Conservation (phyloP, 108 stramenopile species). For the Poteriospumella lacustris region DNA sequence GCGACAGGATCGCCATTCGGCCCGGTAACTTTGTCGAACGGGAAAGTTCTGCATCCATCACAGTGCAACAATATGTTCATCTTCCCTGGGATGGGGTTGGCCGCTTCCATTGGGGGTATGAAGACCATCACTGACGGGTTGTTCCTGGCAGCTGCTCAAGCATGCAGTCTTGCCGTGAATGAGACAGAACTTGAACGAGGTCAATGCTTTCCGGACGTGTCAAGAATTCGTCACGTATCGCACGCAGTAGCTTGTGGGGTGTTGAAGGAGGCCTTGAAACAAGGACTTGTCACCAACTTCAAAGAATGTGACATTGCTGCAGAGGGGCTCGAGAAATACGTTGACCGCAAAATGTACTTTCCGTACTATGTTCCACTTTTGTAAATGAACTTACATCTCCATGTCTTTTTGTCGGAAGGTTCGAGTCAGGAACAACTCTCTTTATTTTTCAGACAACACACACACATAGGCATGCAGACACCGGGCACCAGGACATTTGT, state of each 20-base stretch:
- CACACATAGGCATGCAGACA: no score
- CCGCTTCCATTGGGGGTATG: conserved; percentile 72
- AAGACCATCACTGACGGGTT: conserved; percentile 76
- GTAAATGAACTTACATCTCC: no score
- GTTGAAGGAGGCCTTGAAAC: conserved; percentile 69
- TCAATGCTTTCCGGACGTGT: conserved; percentile 76
- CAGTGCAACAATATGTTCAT: conserved; percentile 45
- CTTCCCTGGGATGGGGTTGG: conserved; percentile 64
- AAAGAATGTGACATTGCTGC: no score
- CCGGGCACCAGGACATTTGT: no score
- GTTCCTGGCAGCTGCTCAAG: conserved; percentile 77
- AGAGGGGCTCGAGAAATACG: neutral
- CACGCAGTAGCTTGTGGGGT: conserved; percentile 79
- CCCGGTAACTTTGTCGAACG: conserved; percentile 71
- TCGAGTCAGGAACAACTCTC: no score
- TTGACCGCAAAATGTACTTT: conserved; percentile 22
- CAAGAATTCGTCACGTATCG: conserved; percentile 75
- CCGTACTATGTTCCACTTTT: conserved; percentile 28
- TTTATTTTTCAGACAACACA: no score
- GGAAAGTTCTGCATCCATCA: neutral
- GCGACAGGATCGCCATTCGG: conserved; percentile 89
- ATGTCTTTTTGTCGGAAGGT: no score
- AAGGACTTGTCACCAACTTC: conserved; percentile 67
- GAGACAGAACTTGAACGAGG: conserved; percentile 71
- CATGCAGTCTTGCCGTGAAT: conserved; percentile 68